These are phyloP conservation scores for Posidonia australis DNA, from an alignment of 106 monocot species.

Conservation along the genomic window DNA sequence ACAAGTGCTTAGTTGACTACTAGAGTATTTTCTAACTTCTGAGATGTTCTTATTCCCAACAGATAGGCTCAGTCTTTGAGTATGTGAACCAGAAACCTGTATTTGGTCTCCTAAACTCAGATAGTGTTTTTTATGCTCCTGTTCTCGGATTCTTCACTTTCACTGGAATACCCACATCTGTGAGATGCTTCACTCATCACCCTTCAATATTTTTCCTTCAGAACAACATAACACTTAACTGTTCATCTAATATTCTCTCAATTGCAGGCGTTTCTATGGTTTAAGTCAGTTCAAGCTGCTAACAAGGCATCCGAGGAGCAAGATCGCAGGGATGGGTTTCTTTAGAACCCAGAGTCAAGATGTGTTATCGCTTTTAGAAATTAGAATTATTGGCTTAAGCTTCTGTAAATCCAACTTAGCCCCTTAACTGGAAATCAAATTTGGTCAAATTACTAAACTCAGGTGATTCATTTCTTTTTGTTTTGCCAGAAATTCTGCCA, in stretches of 20 bases:
- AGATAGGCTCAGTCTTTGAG: slow-evolving; percentile 87
- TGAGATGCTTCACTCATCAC: slow-evolving; percentile 14
- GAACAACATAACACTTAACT: background rate
- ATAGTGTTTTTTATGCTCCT: slow-evolving; percentile 77
- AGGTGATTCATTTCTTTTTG: too few species aligned
- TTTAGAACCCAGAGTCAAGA: slow-evolving; percentile 4
- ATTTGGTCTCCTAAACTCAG: slow-evolving; percentile 64
- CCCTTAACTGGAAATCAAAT: too few species aligned
- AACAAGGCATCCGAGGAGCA: slow-evolving; percentile 90
- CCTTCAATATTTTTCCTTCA: background rate
- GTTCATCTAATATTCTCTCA: background rate
- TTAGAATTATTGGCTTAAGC: too few species aligned
- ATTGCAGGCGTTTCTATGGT: slow-evolving; percentile 76
- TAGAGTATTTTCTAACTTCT: background rate
- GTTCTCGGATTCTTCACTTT: slow-evolving; percentile 82
- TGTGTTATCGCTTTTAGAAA: too few species aligned
- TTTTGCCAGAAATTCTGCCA: too few species aligned
- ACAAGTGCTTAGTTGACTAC: background rate
- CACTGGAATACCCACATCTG: slow-evolving; percentile 81
- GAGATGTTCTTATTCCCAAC: background rate
- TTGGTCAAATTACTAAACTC: too few species aligned
- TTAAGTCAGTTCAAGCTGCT: slow-evolving; percentile 77
- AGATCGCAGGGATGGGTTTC: slow-evolving; percentile 66
- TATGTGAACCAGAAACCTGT: slow-evolving; percentile 77
- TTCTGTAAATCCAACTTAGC: too few species aligned